Evolutionary conservation across 1,139 yeast species (phyloP).

Genomic region (Lodderomyces oxycetoniae): DNA sequence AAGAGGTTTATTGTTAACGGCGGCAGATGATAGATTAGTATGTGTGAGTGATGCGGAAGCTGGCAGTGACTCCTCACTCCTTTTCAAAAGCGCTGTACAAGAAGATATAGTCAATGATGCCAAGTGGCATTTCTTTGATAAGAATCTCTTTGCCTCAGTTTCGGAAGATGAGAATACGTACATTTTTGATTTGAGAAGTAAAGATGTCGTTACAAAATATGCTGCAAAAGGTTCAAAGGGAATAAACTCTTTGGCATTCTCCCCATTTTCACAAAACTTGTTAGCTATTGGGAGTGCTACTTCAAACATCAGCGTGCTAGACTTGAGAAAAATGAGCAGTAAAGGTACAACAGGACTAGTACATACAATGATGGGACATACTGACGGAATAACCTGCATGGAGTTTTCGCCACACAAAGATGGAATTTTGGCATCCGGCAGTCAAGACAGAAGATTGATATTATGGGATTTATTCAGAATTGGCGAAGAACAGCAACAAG

Average conservation of each 20-base stretch:
- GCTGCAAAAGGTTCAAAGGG: constrained; percentile 36
- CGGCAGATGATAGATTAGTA: constrained; percentile 60
- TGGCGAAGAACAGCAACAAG: constrained; percentile 77
- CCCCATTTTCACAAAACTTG: constrained; percentile 54
- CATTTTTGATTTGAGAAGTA: constrained; percentile 40
- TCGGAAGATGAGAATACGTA: constrained; percentile 57
- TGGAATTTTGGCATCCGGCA: constrained; percentile 69
- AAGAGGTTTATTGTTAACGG: constrained; percentile 50
- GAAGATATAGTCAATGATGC: constrained; percentile 66
- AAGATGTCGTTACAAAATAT: constrained; percentile 25
- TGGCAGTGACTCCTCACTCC: constrained; percentile 7
- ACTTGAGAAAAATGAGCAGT: constrained; percentile 44
- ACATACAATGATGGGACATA: constrained; percentile 76
- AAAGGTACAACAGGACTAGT: constrained; percentile 30
- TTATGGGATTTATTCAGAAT: constrained; percentile 70
- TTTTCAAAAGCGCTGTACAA: constrained; percentile 25
- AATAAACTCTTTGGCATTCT: constrained; percentile 61
- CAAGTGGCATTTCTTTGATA: constrained; percentile 58
- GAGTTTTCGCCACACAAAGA: constrained; percentile 72
- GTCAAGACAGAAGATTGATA: constrained; percentile 66
- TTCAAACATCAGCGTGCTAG: constrained; percentile 60
- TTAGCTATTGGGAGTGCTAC: constrained; percentile 67
- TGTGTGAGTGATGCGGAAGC: constrained; percentile 30
- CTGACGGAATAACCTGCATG: constrained; percentile 60
- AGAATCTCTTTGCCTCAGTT: constrained; percentile 57